Conservation (phyloP, 805 yeast genomes). For the Wickerhamiella vanderwaltii region DNA sequence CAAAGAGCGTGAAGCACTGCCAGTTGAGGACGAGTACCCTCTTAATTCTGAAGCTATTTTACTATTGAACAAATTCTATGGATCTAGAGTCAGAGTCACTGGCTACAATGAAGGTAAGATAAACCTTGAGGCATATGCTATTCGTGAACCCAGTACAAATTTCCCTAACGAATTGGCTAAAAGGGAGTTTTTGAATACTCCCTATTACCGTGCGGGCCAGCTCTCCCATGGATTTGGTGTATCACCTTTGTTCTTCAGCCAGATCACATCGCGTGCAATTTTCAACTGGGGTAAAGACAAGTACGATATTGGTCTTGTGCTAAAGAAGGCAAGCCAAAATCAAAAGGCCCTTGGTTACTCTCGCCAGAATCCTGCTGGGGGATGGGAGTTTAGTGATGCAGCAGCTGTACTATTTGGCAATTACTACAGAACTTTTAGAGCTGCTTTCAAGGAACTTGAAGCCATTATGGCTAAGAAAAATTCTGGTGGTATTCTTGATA, state of each 20-base stretch:
- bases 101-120: slow-evolving; percentile 29
- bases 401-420: slow-evolving; percentile 55
- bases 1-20: slow-evolving; percentile 56
- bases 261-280: slow-evolving; percentile 61
- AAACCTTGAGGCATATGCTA: slow-evolving; percentile 22
- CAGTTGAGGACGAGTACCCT: slow-evolving; percentile 77
- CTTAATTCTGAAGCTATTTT: slow-evolving; percentile 56
- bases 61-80: slow-evolving; percentile 79
- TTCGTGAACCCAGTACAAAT: slow-evolving; percentile 40
- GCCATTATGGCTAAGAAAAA: slow-evolving; percentile 8
- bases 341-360: slow-evolving; percentile 84
- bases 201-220: slow-evolving; percentile 53
- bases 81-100: slow-evolving; percentile 47
- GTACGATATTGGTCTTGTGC: slow-evolving; percentile 64
- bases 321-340: slow-evolving; percentile 69
- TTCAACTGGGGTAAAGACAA: slow-evolving; percentile 43
- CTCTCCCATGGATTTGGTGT: slow-evolving; percentile 47
- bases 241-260: slow-evolving; percentile 56
- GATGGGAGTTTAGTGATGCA: slow-evolving; percentile 75
- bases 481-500: slow-evolving; percentile 19
- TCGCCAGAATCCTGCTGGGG: slow-evolving; percentile 42
- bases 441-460: slow-evolving; percentile 37
- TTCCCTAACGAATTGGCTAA: slow-evolving; percentile 51
- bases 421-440: slow-evolving; percentile 51
- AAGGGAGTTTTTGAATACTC: slow-evolving; percentile 42